Conservation (phyloP, 176 grass and related monocot genomes). For the Avena sativa region DNA sequence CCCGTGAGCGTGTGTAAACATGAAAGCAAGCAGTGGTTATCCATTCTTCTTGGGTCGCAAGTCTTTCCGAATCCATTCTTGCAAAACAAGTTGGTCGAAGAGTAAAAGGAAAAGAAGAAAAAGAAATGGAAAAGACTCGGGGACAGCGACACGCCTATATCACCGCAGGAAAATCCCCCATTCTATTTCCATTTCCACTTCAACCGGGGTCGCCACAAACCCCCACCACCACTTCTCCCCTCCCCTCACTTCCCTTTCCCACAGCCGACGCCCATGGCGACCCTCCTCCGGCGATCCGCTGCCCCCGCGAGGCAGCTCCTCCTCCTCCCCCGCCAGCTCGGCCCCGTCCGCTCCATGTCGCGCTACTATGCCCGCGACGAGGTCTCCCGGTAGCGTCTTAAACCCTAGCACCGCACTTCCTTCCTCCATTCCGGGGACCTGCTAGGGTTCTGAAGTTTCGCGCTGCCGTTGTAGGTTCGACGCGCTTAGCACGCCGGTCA, state of each 20-base stretch:
- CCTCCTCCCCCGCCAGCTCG: conserved; percentile 31
- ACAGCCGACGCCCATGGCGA: conserved; percentile 38
- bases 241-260: neutral
- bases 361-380: conserved; percentile 56
- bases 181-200: neutral
- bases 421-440: neutral
- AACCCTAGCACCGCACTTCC: neutral
- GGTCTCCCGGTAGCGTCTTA: conserved; percentile 37
- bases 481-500: conserved; percentile 55
- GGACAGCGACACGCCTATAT: conserved; percentile 1
- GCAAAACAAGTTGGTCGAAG: conserved; percentile 9
- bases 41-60: neutral
- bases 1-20: neutral
- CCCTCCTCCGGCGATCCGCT: conserved; percentile 45
- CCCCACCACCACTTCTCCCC: neutral
- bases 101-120: neutral
- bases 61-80: neutral
- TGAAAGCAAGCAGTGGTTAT: neutral
- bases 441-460: neutral
- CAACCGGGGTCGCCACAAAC: neutral
- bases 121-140: neutral
- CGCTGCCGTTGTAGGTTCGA: conserved; percentile 48
- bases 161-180: neutral
- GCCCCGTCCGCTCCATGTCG: conserved; percentile 31
- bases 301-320: conserved; percentile 10